Percentiles rank a stretch among this genome's conserved stretches.
These are phyloP conservation scores for Helichrysum umbraculigerum DNA, from an alignment of 129 eudicot genomes.

Conservation along the genomic window DNA sequence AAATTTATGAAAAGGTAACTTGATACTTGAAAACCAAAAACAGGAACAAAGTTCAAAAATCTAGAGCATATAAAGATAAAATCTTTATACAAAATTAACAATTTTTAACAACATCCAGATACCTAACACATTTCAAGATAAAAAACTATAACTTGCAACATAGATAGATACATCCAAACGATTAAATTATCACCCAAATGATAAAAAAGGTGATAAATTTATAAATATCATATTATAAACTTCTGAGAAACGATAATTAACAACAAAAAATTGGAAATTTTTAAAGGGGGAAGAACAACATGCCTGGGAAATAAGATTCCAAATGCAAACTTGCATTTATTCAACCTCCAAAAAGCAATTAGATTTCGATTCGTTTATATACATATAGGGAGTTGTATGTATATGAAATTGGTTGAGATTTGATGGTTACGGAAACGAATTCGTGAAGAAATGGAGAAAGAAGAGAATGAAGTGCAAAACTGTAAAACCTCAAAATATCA, in stretches of 20 bases:
- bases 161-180: neutral
- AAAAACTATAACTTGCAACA: neutral
- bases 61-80: conserved; percentile 1
- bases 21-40: neutral
- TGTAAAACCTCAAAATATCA: conserved; percentile 19
- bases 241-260: neutral
- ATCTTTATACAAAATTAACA: conserved; percentile 1
- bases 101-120: neutral
- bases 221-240: neutral
- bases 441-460: conserved; percentile 33
- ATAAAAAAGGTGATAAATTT: neutral
- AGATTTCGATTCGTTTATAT: neutral
- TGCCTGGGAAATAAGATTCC: conserved; percentile 27
- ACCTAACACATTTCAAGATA: conserved; percentile 11
- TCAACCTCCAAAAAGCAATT: neutral
- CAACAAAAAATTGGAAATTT: neutral
- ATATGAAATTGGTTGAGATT: neutral
- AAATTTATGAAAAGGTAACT: neutral
- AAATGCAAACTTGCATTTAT: conserved; percentile 36
- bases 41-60: neutral
- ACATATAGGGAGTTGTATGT: neutral
- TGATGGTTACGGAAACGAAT: neutral
- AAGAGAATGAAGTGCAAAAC: conserved; percentile 10
- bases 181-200: conserved; percentile 3
- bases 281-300: conserved; percentile 9